Evolutionary conservation across 768 basidiomycete genomes (phyloP).

Genomic region (Lyophyllum atratum): DNA sequence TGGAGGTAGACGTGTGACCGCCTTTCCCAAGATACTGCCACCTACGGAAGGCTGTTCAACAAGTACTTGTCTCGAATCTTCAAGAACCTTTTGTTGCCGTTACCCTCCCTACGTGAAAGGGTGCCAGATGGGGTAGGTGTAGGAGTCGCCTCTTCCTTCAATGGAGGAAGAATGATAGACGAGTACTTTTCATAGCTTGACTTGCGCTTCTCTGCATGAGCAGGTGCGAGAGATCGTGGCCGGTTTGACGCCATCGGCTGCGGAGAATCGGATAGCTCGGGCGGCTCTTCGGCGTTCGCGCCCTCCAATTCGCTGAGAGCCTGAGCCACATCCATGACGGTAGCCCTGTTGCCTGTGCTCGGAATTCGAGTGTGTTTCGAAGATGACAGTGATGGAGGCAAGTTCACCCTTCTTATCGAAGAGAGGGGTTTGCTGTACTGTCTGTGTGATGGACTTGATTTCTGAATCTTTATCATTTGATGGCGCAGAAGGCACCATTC

Average conservation of each 20-base stretch:
- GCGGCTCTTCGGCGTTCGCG: background rate
- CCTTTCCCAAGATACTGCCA: slow-evolving; percentile 3
- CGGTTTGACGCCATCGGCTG: slow-evolving; percentile 17
- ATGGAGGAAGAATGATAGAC: slow-evolving; percentile 58
- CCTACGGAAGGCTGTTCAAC: background rate
- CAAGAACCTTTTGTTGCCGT: background rate
- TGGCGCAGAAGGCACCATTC: background rate
- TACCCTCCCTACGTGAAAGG: slow-evolving; percentile 36
- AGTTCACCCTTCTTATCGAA: slow-evolving; percentile 20
- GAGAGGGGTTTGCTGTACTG: background rate
- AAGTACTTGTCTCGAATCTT: background rate
- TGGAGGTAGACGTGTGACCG: background rate
- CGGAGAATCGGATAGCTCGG: background rate
- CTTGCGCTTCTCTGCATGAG: slow-evolving; percentile 55
- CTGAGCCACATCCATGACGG: slow-evolving; percentile 80
- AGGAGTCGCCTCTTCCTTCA: slow-evolving; percentile 71
- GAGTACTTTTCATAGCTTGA: slow-evolving; percentile 73
- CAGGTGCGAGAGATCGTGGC: slow-evolving; percentile 22
- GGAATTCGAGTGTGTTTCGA: slow-evolving; percentile 57
- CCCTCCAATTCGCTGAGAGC: slow-evolving; percentile 41
- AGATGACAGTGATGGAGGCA: slow-evolving; percentile 22
- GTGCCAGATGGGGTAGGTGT: slow-evolving; percentile 55
- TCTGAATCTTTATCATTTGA: background rate
- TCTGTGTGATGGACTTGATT: background rate
- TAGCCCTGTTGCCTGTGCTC: slow-evolving; percentile 67